Evolutionary conservation across 345 rosid species (phyloP), one percentile per base, ranked within the genome.

Genomic region (Rhodamnia argentea): DNA sequence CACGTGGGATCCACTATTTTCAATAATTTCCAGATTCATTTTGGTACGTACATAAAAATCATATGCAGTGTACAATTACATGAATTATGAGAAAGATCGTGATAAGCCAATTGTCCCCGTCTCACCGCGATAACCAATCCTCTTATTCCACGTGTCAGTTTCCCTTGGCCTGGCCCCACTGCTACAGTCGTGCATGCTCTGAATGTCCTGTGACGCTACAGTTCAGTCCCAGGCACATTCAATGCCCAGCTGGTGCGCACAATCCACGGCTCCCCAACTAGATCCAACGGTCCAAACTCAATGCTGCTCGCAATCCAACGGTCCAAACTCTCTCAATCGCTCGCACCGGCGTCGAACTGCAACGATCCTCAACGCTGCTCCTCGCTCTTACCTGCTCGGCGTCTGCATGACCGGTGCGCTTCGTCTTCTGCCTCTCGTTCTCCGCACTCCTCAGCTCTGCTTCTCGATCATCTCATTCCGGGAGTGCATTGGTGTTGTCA

Each of bases 211-310:
- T 58, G 5, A 24, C 15, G 29, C 37, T 13, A 1, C 74, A 82
- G 56, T 26, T 9, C 64, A 26, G 32, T 53, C 11, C 55, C 54
- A 47, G 54, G 16, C 53, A 2, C 70, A 55, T 54, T 18, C 20
- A 58, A 57, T 47, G 13, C 87, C 86, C 84, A 82, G 87, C 87
- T 88, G 29, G 92, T 86, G n/a, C 44, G 83, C 87, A 85, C 85
- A 3, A 88, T 91, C 89, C 64, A 88, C 91, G 93, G 89, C 32
- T 37, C 47, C 24, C 24, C 40, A 32, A 6, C 50, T 1, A 16
- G 22, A 20, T 76, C 50, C 50, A 26, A 26, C 82, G 22, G 82
- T 37, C 52, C 85, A 86, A 3, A 54, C 18, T 47, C 75, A 44
- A 44, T 44, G 47, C 47, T 44, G 47, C 47, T 44, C 47, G 7